Percentiles rank a stretch among this genome's conserved stretches.
phyloP scores from a whole-genome alignment of 768 basidiomycete species.

The Rhodotorula graminis region DNA sequence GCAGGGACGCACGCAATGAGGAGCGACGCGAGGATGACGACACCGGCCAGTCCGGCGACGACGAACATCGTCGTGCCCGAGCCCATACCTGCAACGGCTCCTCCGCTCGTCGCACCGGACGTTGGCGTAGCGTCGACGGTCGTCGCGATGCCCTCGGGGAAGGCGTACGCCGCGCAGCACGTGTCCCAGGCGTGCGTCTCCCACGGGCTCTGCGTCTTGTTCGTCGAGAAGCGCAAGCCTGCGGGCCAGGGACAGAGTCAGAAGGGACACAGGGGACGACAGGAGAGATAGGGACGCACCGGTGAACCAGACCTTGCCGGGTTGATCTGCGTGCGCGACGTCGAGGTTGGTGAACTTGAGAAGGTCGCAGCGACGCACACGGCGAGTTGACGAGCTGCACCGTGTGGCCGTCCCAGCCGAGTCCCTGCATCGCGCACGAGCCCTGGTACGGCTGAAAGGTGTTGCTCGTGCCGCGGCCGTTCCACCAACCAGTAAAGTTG shows the following conservation, averaged over 20 bases:
- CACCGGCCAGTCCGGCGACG: background rate
- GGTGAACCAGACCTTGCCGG: conserved; percentile 23
- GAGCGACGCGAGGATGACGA: background rate
- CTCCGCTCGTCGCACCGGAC: background rate
- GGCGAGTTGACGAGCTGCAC: conserved; percentile 15
- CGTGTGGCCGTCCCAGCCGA: conserved; percentile 15
- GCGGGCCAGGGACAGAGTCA: too few relatives aligned
- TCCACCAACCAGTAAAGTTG: conserved; percentile 16
- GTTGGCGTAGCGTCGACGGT: background rate
- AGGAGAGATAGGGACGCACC: background rate
- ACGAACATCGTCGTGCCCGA: background rate
- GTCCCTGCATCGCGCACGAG: background rate
- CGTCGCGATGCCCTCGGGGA: background rate
- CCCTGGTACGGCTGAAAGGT: conserved; percentile 7
- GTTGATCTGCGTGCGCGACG: background rate
- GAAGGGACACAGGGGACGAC: too few relatives aligned
- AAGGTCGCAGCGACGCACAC: background rate
- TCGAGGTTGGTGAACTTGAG: too few relatives aligned
- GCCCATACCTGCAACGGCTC: background rate
- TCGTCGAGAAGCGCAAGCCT: conserved; percentile 21
- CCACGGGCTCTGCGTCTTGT: conserved; percentile 10
- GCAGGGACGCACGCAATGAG: background rate
- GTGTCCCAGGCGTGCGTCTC: background rate
- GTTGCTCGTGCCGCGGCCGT: background rate
- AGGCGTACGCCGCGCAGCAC: conserved; percentile 8